Conservation (phyloP, 2,329 filamentous ascomycete species). For the Fusarium acutatum region DNA sequence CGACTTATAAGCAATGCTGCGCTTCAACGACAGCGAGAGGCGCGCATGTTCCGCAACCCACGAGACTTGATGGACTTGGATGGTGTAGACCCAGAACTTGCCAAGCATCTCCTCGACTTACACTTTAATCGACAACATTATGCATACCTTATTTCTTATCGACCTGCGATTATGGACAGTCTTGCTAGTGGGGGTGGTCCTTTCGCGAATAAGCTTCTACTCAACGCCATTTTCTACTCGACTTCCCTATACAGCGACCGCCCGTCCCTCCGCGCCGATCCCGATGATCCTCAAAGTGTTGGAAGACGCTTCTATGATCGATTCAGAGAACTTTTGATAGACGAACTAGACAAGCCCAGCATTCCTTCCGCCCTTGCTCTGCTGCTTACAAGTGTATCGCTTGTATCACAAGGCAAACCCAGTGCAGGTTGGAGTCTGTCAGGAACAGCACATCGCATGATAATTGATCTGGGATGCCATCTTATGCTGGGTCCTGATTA, state of each 20-base stretch:
- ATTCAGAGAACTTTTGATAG: conserved; percentile 47
- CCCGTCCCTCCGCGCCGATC: conserved; percentile 45
- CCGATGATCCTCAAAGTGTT: conserved; percentile 45
- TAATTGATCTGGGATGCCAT: conserved; percentile 50
- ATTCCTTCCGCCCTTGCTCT: conserved; percentile 50
- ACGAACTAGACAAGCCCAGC: conserved; percentile 46
- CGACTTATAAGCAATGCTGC: conserved; percentile 49
- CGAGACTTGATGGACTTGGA: conserved; percentile 47
- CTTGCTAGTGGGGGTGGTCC: conserved; percentile 46
- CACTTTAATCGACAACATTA: conserved; percentile 51
- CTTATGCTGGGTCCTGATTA: conserved; percentile 44
- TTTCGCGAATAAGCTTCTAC: conserved; percentile 49
- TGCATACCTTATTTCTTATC: conserved; percentile 50
- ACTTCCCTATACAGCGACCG: conserved; percentile 51
- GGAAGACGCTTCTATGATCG: conserved; percentile 50
- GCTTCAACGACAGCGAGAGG: conserved; percentile 45
- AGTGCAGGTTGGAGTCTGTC: conserved; percentile 49
- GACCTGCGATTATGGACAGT: conserved; percentile 51
- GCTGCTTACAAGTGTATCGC: conserved; percentile 44
- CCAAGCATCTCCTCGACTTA: conserved; percentile 49
- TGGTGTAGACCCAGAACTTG: conserved; percentile 45
- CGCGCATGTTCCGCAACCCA: conserved; percentile 44
- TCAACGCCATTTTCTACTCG: conserved; percentile 53
- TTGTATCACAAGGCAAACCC: conserved; percentile 46
- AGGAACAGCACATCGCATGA: conserved; percentile 51